Evolutionary conservation across 768 basidiomycete genomes (phyloP).

Genomic region (Nidularia sp.): DNA sequence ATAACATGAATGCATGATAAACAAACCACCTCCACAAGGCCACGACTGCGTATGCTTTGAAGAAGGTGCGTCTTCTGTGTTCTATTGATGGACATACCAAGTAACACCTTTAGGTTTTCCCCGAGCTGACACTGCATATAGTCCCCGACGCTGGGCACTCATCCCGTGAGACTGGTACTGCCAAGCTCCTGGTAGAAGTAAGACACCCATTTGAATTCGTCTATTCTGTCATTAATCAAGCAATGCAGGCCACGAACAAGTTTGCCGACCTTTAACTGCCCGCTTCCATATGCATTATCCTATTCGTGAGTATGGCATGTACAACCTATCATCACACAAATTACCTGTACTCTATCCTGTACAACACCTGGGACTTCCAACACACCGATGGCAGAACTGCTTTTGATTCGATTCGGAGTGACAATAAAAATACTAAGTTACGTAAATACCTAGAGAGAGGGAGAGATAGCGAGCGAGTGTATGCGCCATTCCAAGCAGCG

Average conservation of each 20-base stretch:
- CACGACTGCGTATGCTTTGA: slow-evolving; percentile 76
- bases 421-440: not conserved
- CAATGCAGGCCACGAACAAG: slow-evolving; percentile 35
- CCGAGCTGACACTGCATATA: slow-evolving; percentile 70
- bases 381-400: too few species aligned
- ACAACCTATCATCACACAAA: too few species aligned
- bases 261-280: slow-evolving; percentile 28
- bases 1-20: too few species aligned
- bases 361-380: too few species aligned
- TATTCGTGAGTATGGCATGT: too few species aligned
- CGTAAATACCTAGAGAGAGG: slow-evolving; percentile 1
- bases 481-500: not conserved
- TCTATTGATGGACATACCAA: not conserved
- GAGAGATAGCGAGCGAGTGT: not conserved
- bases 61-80: slow-evolving; percentile 40
- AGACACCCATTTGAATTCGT: not conserved
- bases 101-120: slow-evolving; percentile 50
- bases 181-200: slow-evolving; percentile 70
- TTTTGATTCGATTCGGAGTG: too few species aligned
- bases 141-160: slow-evolving; percentile 89
- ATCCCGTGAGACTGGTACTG: slow-evolving; percentile 66
- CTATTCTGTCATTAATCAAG: not conserved
- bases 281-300: too few species aligned
- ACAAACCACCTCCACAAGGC: slow-evolving; percentile 34
- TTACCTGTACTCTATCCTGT: too few species aligned